phyloP scores from a whole-genome alignment of 1,284 basidiomycete species.

The Moniliophthora roreri region DNA sequence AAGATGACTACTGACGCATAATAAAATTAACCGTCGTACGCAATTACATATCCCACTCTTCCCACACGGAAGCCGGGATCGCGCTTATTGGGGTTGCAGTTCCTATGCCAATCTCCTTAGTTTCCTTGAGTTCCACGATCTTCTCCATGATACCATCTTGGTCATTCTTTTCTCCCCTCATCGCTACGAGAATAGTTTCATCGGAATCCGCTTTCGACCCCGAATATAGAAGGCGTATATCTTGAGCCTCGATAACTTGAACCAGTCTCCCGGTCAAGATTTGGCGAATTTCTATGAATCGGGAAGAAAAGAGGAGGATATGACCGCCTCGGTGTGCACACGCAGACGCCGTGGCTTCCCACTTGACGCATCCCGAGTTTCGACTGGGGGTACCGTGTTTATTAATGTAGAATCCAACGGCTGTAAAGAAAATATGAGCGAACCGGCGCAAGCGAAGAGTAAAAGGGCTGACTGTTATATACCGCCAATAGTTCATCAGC shows the following conservation, averaged over 20 bases:
- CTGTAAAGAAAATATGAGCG: constrained; percentile 26
- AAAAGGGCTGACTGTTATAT: constrained; percentile 59
- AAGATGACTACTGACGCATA: neutral
- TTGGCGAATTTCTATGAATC: constrained; percentile 73
- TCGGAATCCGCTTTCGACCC: constrained; percentile 36
- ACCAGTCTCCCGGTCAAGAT: constrained; percentile 61
- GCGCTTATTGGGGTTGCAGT: constrained; percentile 31
- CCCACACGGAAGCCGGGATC: constrained; percentile 49
- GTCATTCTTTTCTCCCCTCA: constrained; percentile 55
- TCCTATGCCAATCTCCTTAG: constrained; percentile 42
- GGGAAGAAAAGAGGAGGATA: constrained; percentile 67
- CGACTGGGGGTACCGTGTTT: constrained; percentile 65
- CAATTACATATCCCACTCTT: constrained; percentile 67
- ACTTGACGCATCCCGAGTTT: constrained; percentile 62
- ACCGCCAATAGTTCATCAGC: constrained; percentile 62
- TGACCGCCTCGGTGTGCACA: constrained; percentile 61
- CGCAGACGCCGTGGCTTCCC: constrained; percentile 66
- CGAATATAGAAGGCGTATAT: constrained; percentile 62
- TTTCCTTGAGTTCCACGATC: constrained; percentile 70
- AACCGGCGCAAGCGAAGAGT: neutral
- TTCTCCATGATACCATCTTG: constrained; percentile 55
- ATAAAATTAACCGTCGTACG: neutral
- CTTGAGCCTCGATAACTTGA: constrained; percentile 70
- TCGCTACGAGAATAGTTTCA: constrained; percentile 57
- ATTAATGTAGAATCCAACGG: constrained; percentile 70